Percentiles rank a stretch among this genome's conserved stretches.
Conservation (phyloP, 345 rosid species). For the Corchorus olitorius region DNA sequence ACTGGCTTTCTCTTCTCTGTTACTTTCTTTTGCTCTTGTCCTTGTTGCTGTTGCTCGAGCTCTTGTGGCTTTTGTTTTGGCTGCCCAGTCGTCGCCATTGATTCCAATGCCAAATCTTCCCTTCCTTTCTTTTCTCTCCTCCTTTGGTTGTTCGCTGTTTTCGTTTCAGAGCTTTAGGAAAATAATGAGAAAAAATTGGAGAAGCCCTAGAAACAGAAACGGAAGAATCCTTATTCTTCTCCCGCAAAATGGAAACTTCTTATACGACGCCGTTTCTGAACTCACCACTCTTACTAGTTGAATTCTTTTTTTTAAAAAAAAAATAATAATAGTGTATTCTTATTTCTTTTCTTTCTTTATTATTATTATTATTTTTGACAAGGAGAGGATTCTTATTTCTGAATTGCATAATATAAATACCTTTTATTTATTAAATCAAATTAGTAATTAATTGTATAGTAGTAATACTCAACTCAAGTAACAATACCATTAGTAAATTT, state of each 20-base stretch:
- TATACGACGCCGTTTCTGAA: background rate
- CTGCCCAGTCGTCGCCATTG: slow-evolving; percentile 29
- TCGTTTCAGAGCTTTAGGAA: background rate
- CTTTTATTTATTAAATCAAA: too few species aligned
- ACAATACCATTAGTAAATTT: background rate
- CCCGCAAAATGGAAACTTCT: background rate
- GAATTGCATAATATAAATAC: background rate
- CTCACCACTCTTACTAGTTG: too few species aligned
- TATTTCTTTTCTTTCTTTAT: too few species aligned
- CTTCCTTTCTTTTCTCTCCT: background rate
- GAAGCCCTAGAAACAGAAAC: slow-evolving; percentile 16
- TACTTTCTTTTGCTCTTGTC: slow-evolving; percentile 20
- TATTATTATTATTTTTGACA: too few species aligned
- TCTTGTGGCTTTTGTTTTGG: slow-evolving; percentile 17
- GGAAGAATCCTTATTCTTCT: background rate
- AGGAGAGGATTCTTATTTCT: background rate
- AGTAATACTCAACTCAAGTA: background rate
- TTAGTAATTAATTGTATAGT: too few species aligned
- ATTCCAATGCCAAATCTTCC: background rate
- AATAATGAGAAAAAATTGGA: background rate
- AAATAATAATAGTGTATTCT: background rate
- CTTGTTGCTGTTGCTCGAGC: slow-evolving; percentile 22
- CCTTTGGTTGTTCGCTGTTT: background rate
- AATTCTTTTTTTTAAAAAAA: too few species aligned
- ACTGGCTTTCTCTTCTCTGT: slow-evolving; percentile 66